Conservation (phyloP, 2,329 filamentous ascomycete genomes). For the Alternaria ethzedia region DNA sequence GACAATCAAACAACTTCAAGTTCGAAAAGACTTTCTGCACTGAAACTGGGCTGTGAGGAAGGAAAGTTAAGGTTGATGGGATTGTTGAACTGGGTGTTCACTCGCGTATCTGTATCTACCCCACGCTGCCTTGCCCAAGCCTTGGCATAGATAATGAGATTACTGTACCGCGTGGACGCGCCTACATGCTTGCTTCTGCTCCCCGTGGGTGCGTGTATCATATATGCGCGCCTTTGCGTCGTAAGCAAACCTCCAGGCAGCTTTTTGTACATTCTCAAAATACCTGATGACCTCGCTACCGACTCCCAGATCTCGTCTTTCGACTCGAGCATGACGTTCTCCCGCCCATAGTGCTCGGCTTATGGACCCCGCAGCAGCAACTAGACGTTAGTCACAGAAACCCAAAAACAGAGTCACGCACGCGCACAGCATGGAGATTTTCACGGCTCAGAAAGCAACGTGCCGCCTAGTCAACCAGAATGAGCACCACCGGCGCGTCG, state of each 20-base stretch:
- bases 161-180: conserved; percentile 13
- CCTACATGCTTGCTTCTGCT: conserved; percentile 16
- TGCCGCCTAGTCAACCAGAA: conserved; percentile 12
- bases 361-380: conserved; percentile 25
- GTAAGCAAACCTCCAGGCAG: background rate
- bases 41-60: background rate
- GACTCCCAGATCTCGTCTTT: background rate
- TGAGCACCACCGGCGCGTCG: conserved; percentile 25
- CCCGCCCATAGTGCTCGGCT: conserved; percentile 4
- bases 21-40: background rate
- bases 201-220: background rate
- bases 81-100: background rate
- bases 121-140: conserved; percentile 21
- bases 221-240: background rate
- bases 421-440: conserved; percentile 20
- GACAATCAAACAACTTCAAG: background rate
- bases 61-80: background rate
- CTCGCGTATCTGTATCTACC: conserved; percentile 9
- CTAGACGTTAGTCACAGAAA: conserved; percentile 34
- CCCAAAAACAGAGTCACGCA: conserved; percentile 27
- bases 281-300: background rate
- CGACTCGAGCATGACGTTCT: conserved; percentile 2
- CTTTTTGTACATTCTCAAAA: background rate
- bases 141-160: conserved; percentile 33
- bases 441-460: conserved; percentile 14